A percentile compares a stretch with the other conserved stretches of the same genome.
phyloP scores from a whole-genome alignment of 2,329 filamentous ascomycete species.

The Cladosporium austrohemisphaericum region DNA sequence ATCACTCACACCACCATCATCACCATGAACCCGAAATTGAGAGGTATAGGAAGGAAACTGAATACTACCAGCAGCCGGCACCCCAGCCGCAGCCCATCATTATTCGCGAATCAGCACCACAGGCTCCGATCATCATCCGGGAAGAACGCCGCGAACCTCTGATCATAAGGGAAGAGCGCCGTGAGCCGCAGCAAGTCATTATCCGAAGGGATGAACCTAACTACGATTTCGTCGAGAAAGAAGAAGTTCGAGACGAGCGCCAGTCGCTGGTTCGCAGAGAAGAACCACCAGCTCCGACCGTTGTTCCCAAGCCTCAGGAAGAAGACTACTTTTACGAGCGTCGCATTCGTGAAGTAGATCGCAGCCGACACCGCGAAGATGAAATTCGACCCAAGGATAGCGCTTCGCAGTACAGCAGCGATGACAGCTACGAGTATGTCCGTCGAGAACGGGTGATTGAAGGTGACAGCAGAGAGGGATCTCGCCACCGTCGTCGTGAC shows the following conservation, averaged over 20 bases:
- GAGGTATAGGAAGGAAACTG: slow-evolving; percentile 51
- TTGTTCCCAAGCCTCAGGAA: slow-evolving; percentile 36
- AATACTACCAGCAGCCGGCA: slow-evolving; percentile 47
- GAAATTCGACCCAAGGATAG: slow-evolving; percentile 52
- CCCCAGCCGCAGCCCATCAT: slow-evolving; percentile 47
- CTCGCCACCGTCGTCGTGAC: slow-evolving; percentile 50
- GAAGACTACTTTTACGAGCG: slow-evolving; percentile 62
- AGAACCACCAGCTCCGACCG: slow-evolving; percentile 33
- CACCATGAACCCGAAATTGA: slow-evolving; percentile 46
- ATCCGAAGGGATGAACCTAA: slow-evolving; percentile 53
- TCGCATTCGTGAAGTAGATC: slow-evolving; percentile 52
- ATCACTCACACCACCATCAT: slow-evolving; percentile 38
- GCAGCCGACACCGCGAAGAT: slow-evolving; percentile 40
- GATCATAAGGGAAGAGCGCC: slow-evolving; percentile 52
- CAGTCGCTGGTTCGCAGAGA: slow-evolving; percentile 41
- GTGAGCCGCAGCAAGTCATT: slow-evolving; percentile 42
- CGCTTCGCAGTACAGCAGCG: slow-evolving; percentile 55
- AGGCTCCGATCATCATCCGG: slow-evolving; percentile 51
- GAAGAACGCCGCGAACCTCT: slow-evolving; percentile 44
- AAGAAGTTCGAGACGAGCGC: slow-evolving; percentile 50
- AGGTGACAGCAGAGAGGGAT: slow-evolving; percentile 31
- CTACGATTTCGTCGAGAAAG: slow-evolving; percentile 58
- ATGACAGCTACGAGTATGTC: slow-evolving; percentile 60
- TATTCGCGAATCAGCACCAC: slow-evolving; percentile 47
- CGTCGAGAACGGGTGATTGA: slow-evolving; percentile 43